Conservation (phyloP, 1,139 yeast genomes). For the Candida gigantensis region DNA sequence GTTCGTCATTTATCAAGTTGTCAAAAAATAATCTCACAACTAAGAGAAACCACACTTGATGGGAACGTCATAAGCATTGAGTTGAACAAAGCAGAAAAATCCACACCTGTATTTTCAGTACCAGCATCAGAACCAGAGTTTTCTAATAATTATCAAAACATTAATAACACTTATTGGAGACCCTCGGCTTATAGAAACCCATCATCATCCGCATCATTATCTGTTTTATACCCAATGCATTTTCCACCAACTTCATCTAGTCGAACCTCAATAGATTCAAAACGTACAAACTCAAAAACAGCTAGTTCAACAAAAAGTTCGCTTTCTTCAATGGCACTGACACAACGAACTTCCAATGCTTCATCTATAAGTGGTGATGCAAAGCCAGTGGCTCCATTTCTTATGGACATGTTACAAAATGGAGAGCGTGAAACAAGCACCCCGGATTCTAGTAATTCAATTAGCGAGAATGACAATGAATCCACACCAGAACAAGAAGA, state of each 20-base stretch:
- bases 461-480: conserved; percentile 10
- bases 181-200: not conserved
- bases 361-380: conserved; percentile 14
- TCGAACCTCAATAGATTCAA: conserved; percentile 5
- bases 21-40: conserved; percentile 1
- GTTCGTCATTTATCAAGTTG: not conserved
- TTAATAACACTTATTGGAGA: conserved; percentile 1
- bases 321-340: conserved; percentile 8
- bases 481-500: conserved; percentile 42
- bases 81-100: not conserved
- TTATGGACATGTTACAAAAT: conserved; percentile 28
- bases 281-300: conserved; percentile 15
- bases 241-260: not conserved
- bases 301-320: conserved; percentile 11
- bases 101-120: not conserved
- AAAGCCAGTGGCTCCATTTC: conserved; percentile 31
- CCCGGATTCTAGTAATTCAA: conserved; percentile 8
- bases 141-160: no score
- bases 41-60: not conserved
- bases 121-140: not conserved
- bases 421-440: conserved; percentile 9
- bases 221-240: not conserved
- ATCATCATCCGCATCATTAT: not conserved
- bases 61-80: not conserved
- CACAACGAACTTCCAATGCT: conserved; percentile 13